These are phyloP conservation scores for Globisporangium cederbergense DNA, from an alignment of 352 stramenopile species.

Conservation along the genomic window DNA sequence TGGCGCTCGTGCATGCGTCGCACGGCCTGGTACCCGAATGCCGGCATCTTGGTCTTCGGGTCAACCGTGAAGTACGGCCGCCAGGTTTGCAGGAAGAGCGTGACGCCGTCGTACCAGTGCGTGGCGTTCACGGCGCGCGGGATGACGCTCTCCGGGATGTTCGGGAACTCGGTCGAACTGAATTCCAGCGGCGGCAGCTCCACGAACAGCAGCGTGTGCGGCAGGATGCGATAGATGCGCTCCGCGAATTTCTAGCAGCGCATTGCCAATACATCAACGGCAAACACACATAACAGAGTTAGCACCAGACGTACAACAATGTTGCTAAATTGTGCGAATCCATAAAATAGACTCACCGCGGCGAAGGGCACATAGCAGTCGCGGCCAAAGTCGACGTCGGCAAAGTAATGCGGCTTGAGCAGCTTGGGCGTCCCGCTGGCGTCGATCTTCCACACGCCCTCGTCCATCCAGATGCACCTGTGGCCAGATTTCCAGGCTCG, in stretches of 20 bases:
- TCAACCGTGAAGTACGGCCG: slow-evolving; percentile 76
- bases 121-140: slow-evolving; percentile 79
- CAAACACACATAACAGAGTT: slow-evolving; percentile 4
- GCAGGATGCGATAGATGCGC: slow-evolving; percentile 54
- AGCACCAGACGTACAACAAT: not conserved
- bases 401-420: slow-evolving; percentile 69
- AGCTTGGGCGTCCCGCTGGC: slow-evolving; percentile 37
- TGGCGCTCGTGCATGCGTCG: slow-evolving; percentile 54
- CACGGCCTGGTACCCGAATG: slow-evolving; percentile 62
- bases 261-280: not conserved
- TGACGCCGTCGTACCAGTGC: slow-evolving; percentile 91
- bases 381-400: slow-evolving; percentile 58
- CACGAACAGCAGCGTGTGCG: slow-evolving; percentile 69
- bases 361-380: slow-evolving; percentile 86
- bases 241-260: slow-evolving; percentile 39
- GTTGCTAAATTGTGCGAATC: not conserved
- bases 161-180: slow-evolving; percentile 57
- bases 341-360: slow-evolving; percentile 23
- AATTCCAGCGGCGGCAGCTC: slow-evolving; percentile 82
- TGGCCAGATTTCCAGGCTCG: slow-evolving; percentile 69
- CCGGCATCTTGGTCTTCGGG: slow-evolving; percentile 50
- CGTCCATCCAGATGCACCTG: slow-evolving; percentile 77
- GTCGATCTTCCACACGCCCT: slow-evolving; percentile 77
- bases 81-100: slow-evolving; percentile 77
- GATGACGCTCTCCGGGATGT: slow-evolving; percentile 48